Percentiles rank a stretch among this genome's conserved stretches.
phyloP scores from a whole-genome alignment of 2,329 filamentous ascomycete genomes.

The Fusarium algeriense region DNA sequence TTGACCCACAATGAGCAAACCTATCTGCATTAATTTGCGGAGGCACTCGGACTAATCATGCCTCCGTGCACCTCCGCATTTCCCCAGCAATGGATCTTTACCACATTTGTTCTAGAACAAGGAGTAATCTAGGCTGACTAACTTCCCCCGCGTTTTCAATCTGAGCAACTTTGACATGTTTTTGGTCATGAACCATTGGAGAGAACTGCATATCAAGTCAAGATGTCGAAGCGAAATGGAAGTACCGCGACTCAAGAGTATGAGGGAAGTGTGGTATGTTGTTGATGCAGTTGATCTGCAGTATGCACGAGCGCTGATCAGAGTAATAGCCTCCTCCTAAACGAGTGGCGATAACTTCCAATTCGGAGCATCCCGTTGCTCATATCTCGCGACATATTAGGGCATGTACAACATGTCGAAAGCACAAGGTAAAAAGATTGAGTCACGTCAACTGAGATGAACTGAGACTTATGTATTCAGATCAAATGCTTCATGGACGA shows the following conservation, averaged over 20 bases:
- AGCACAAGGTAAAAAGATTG: conserved; percentile 54
- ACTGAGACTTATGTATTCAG: conserved; percentile 5
- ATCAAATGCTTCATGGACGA: conserved; percentile 59
- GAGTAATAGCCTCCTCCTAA: conserved; percentile 13
- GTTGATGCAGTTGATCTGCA: rapidly evolving
- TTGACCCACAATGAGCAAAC: not conserved
- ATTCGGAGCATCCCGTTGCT: conserved; percentile 56
- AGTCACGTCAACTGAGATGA: rapidly evolving
- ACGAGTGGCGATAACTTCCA: conserved; percentile 57
- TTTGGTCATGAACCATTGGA: not conserved
- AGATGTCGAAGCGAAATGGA: conserved; percentile 22
- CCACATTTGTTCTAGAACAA: not conserved
- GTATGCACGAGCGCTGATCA: not conserved
- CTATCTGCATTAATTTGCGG: not conserved
- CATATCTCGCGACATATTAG: conserved; percentile 56
- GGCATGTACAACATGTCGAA: conserved; percentile 56
- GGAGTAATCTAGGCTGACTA: conserved; percentile 1
- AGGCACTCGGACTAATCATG: conserved; percentile 8
- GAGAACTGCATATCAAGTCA: not conserved
- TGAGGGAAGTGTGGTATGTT: conserved; percentile 4
- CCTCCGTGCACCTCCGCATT: conserved; percentile 19
- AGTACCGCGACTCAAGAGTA: not conserved
- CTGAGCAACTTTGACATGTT: conserved; percentile 3
- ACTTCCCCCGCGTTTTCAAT: conserved; percentile 17
- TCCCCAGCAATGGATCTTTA: not conserved